Percentiles rank a stretch among this genome's conserved stretches.
These are phyloP conservation scores for Cercospora zeina DNA, from an alignment of 2,329 filamentous ascomycete genomes.

Conservation along the genomic window DNA sequence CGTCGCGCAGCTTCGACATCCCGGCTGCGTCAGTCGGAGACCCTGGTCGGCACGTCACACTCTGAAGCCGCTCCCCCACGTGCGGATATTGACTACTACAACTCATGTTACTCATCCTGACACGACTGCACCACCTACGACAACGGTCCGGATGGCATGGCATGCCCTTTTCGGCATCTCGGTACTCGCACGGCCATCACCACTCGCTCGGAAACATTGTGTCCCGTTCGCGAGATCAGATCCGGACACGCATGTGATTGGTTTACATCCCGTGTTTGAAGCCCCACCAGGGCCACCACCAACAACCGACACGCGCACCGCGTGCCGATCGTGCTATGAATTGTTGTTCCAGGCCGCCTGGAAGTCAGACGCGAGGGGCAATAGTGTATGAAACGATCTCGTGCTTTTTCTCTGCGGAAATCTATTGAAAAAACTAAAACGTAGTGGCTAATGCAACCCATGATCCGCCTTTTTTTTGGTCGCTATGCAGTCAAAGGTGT, in stretches of 20 bases:
- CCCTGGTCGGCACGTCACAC: constrained; percentile 5
- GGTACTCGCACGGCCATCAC: not conserved
- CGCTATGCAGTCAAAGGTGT: constrained; percentile 11
- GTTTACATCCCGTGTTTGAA: not conserved
- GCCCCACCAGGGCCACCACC: not conserved
- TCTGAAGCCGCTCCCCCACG: not conserved
- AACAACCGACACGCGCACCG: not conserved
- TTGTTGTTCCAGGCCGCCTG: not conserved
- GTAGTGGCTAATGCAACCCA: constrained; percentile 7
- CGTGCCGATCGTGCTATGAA: constrained; percentile 5
- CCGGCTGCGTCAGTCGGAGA: constrained; percentile 2
- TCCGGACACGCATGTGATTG: not conserved
- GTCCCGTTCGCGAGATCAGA: not conserved
- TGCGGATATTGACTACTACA: constrained; percentile 1
- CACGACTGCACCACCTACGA: not conserved
- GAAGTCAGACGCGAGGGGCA: not conserved
- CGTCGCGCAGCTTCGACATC: constrained; percentile 1
- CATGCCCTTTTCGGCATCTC: not conserved
- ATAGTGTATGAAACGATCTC: not conserved
- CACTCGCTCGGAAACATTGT: not conserved
- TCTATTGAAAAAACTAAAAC: constrained; percentile 14
- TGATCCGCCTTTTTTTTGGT: constrained; percentile 1
- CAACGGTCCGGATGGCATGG: not conserved
- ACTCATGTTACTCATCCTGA: not conserved
- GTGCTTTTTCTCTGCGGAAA: not conserved